Base-by-base conservation (phyloP, 2,329 filamentous ascomycete genomes). In the Furcasterigmium sp. region DNA sequence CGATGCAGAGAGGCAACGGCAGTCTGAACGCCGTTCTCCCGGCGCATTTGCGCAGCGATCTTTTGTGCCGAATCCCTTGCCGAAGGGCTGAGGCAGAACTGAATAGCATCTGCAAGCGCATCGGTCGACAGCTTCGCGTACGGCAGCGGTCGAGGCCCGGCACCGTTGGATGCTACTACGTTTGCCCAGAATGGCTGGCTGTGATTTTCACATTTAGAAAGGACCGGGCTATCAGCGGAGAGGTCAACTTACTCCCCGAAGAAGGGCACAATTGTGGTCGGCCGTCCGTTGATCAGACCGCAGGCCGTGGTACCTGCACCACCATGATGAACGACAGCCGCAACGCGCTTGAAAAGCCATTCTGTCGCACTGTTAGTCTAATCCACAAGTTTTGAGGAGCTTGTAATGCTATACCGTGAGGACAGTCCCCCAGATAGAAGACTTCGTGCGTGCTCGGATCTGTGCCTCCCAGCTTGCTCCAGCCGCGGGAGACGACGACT, bases 221-320 rank as follows among this genome's bases (percentile, higher is more conserved):
- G n/a, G 25, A 37, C 39, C 28, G n/a, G n/a, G n/a, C n/a, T n/a
- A 9, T 17, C 30, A 26, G 15, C 25, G n/a, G 11, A 6, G 8
- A 37, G 39, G 10, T 23, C 19, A 9, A 49, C 51, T 29, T 44
- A 51, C 51, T 68, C 64, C 28, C 65, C 66, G 48, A 70, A 70
- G 46, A 70, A 81, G 0, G 76, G 77, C 1, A 81, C 69, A 17
- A 80, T 66, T 0, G 70, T 56, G 0, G 76, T 80, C 0, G 77
- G 76, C 15, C 64, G 59, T 0, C 69, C 76, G 37, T 73, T 65
- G 3, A 63, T 55, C 5, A 81, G 64, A 1, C 77, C 76, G 29
- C 68, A 71, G 2, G 78, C 75, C 3, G 77, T 80, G 0, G 76
- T 80, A 4, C 78, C 77, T 13, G 77, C 77, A 8, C 77, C 78